These are phyloP conservation scores for Sporothrix inflata DNA, from an alignment of 2,329 filamentous ascomycete genomes.

Conservation along the genomic window DNA sequence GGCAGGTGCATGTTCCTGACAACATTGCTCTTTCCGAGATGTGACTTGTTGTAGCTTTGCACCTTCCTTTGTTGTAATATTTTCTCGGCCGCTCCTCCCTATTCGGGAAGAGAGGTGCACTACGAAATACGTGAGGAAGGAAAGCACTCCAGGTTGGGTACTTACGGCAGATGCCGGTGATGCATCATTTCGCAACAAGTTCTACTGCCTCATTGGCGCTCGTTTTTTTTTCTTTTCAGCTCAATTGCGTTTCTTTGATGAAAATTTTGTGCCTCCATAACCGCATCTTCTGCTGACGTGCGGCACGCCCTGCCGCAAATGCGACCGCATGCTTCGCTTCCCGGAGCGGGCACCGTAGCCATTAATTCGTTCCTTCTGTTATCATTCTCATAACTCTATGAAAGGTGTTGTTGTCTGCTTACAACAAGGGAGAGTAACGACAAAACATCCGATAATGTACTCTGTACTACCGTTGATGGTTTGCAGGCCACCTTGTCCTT, in stretches of 20 bases:
- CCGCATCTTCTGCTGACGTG: not conserved
- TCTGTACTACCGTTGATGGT: not conserved
- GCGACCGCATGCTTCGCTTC: not conserved
- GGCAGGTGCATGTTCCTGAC: not conserved
- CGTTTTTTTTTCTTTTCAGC: not conserved
- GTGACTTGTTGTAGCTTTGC: not conserved
- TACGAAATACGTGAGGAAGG: slow-evolving; percentile 13
- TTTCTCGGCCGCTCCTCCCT: slow-evolving; percentile 20
- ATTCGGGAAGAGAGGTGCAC: slow-evolving; percentile 5
- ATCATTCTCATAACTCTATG: not conserved
- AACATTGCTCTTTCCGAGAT: slow-evolving; percentile 23
- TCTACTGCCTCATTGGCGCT: not conserved
- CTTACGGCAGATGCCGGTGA: not conserved
- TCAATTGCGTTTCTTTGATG: not conserved
- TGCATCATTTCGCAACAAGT: not conserved
- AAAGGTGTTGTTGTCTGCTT: not conserved
- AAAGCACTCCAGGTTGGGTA: not conserved
- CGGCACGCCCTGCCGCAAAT: slow-evolving; percentile 7
- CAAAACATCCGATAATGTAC: not conserved
- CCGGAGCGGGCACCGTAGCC: not conserved
- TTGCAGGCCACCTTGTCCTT: not conserved
- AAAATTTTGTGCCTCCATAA: not conserved
- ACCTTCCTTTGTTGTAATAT: slow-evolving; percentile 27
- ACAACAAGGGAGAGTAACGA: not conserved
- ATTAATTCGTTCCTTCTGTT: not conserved